Evolutionary conservation across 129 eudicot species (phyloP).

Genomic region (Deinandra increscens): DNA sequence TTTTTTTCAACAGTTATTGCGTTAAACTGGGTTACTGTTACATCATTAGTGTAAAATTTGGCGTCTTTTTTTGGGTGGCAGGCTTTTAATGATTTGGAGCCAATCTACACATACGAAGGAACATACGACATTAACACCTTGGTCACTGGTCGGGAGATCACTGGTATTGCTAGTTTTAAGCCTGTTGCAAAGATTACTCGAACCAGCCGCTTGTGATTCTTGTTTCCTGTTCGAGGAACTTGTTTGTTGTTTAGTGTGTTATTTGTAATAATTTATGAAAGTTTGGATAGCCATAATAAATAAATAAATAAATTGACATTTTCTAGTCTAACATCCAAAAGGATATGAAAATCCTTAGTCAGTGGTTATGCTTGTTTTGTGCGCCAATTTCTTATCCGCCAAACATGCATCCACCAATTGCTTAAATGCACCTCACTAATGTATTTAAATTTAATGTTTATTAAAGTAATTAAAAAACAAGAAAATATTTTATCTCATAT

Average conservation of each 20-base stretch:
- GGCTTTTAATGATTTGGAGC: constrained; percentile 99
- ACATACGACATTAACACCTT: constrained; percentile 93
- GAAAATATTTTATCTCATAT: too few species aligned
- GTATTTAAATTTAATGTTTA: too few species aligned
- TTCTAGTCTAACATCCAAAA: neutral
- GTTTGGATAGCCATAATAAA: constrained; percentile 10
- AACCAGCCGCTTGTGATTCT: constrained; percentile 65
- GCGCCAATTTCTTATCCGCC: too few species aligned
- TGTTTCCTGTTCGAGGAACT: constrained; percentile 19
- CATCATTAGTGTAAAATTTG: neutral
- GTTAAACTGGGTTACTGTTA: neutral
- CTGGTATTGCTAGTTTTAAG: constrained; percentile 91
- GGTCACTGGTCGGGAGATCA: constrained; percentile 86
- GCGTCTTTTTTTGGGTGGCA: constrained; percentile 20
- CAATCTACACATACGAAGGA: constrained; percentile 94
- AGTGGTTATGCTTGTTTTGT: too few species aligned
- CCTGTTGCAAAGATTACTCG: constrained; percentile 46
- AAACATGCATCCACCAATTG: too few species aligned
- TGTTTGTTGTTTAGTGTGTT: constrained; percentile 20
- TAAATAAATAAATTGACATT: neutral
- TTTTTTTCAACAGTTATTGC: too few species aligned
- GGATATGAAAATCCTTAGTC: neutral
- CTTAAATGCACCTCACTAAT: too few species aligned
- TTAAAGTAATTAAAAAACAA: too few species aligned
- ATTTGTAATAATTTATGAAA: neutral